A percentile compares a stretch with the other conserved stretches of the same genome.
Evolutionary conservation across 2,329 filamentous ascomycete species (phyloP).

Genomic region (Diplodia sapinea): DNA sequence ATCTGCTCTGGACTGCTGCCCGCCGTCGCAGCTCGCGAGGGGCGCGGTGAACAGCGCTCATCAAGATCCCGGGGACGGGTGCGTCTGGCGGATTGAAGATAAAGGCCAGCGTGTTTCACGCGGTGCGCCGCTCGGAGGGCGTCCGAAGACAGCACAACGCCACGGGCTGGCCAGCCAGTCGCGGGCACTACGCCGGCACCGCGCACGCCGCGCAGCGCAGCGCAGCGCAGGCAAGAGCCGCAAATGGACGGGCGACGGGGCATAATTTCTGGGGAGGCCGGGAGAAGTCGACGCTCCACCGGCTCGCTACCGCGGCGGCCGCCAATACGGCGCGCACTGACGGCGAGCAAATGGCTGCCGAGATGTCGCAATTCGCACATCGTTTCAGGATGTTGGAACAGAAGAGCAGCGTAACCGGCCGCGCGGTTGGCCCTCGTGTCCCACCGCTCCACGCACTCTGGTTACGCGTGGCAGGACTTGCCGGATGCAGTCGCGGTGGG

Average conservation of each 20-base stretch:
- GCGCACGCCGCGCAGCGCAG: too few relatives aligned
- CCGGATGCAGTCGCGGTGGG: not conserved
- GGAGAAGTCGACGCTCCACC: not conserved
- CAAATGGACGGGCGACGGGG: not conserved
- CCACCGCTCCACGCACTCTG: constrained; percentile 8
- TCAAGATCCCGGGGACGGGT: constrained; percentile 1
- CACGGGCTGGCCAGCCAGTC: not conserved
- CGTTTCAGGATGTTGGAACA: constrained; percentile 18
- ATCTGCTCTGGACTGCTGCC: not conserved
- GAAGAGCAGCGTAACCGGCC: constrained; percentile 21
- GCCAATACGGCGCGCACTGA: constrained; percentile 25
- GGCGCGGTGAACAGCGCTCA: not conserved
- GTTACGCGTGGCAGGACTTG: constrained; percentile 11
- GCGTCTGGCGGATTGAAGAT: constrained; percentile 8
- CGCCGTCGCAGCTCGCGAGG: constrained; percentile 19
- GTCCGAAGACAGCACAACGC: not conserved
- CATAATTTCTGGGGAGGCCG: not conserved
- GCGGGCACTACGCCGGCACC: not conserved
- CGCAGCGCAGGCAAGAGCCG: constrained; percentile 9
- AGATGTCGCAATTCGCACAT: constrained; percentile 30
- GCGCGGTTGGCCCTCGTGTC: constrained; percentile 25
- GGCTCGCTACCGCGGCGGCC: constrained; percentile 10
- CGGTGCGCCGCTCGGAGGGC: not conserved
- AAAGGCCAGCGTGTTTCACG: constrained; percentile 22
- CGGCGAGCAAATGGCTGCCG: constrained; percentile 21